Base-by-base conservation (phyloP, 2,329 filamentous ascomycete species). In the Pseudocercospora vitis region DNA sequence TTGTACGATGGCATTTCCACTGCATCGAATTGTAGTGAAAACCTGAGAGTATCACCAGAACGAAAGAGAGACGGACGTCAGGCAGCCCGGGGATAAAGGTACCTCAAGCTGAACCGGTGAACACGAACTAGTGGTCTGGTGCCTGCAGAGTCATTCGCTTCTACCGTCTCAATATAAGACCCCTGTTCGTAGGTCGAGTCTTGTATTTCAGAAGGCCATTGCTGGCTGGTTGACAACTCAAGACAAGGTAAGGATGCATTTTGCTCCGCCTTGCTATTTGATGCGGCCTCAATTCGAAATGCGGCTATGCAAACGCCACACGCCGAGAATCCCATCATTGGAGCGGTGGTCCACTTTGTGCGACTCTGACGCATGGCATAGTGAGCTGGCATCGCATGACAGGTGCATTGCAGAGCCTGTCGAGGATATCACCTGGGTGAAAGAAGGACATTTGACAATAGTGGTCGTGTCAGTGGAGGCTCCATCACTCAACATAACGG, bases 231-330 rank as follows among this genome's bases (percentile, higher is more conserved):
- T n/a, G n/a, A n/a, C n/a, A n/a, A n/a, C n/a, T n/a, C n/a, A n/a
- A n/a, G n/a, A n/a, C n/a, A n/a, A n/a, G n/a, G n/a, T n/a, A n/a
- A n/a, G n/a, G n/a, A n/a, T n/a, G n/a, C n/a, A n/a, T n/a, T 29
- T 19, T 40, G 37, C 37, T 40, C 37, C 37, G 37, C 37, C 37
- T 40, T 40, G 23, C 21, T 16, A 40, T 24, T 40, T 40, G 11
- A 19, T 40, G 37, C 37, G 37, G 37, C 37, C 37, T 40, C 37
- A 40, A 40, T 40, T 23, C 16, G 23, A 9, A 19, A 24, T 40
- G 37, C 37, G 37, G 37, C 37, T 40, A 40, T 40, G 37, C 37
- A 40, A 23, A 40, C 37, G 37, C 37, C 37, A 40, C 37, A 21
- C 16, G n/a, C 37, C 37, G 37, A 19, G 19, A 19, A 40, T 40